Evolutionary conservation across 1,284 basidiomycete species (phyloP).

Genomic region (Microbotryomycetes sp.): DNA sequence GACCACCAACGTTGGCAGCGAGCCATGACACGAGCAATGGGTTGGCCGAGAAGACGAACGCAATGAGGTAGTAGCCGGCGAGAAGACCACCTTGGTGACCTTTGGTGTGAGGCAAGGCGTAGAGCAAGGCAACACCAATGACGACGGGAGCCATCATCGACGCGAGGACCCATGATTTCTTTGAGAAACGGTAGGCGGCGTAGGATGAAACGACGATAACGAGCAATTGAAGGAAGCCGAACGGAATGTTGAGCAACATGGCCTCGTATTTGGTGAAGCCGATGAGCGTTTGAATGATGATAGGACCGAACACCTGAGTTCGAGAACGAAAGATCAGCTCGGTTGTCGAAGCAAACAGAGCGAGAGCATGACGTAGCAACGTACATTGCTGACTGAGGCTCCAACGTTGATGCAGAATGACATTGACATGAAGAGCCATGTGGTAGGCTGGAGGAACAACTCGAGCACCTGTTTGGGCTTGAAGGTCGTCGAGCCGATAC

Average conservation of each 20-base stretch:
- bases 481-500: conserved; percentile 41
- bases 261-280: conserved; percentile 40
- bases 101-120: conserved; percentile 26
- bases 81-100: conserved; percentile 37
- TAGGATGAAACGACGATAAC: conserved; percentile 40
- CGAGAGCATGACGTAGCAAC: conserved; percentile 10
- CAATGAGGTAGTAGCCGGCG: conserved; percentile 45
- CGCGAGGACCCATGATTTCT: conserved; percentile 40
- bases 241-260: conserved; percentile 44
- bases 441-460: conserved; percentile 42
- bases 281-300: conserved; percentile 40
- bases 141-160: conserved; percentile 36
- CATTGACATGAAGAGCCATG: conserved; percentile 42
- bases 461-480: conserved; percentile 44
- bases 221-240: conserved; percentile 41
- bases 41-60: conserved; percentile 45
- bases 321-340: no score
- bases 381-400: conserved; percentile 19
- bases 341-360: not conserved
- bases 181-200: conserved; percentile 37
- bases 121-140: conserved; percentile 41
- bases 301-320: conserved; percentile 30
- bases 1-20: conserved; percentile 45
- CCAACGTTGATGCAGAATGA: conserved; percentile 24
- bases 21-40: conserved; percentile 45